phyloP scores from a whole-genome alignment of 75 land plant species.

The Picea sitchensis region DNA sequence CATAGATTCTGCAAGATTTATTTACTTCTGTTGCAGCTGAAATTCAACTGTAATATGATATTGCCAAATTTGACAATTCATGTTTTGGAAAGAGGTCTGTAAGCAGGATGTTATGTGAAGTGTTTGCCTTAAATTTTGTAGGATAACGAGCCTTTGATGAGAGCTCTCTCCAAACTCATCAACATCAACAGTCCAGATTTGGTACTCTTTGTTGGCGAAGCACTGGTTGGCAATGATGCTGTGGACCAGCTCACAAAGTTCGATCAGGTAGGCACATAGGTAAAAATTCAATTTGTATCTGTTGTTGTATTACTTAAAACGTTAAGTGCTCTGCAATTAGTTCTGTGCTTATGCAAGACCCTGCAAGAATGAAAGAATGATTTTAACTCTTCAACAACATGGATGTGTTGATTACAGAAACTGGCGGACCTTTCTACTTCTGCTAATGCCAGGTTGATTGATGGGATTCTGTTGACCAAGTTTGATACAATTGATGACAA shows the following conservation, averaged over 20 bases:
- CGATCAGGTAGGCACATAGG: conserved; percentile 63
- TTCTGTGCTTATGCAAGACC: not conserved
- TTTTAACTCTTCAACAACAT: not conserved
- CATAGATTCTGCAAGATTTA: not conserved
- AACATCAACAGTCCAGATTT: conserved; percentile 88
- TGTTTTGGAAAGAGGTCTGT: not conserved
- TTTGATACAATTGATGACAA: conserved; percentile 98
- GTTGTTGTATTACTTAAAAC: not conserved
- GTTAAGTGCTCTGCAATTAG: not conserved
- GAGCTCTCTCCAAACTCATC: conserved; percentile 94
- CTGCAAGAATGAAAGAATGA: not conserved
- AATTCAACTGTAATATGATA: not conserved
- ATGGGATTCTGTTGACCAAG: conserved; percentile 89
- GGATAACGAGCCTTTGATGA: conserved; percentile 98
- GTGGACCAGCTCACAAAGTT: conserved; percentile 96
- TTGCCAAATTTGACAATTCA: not conserved
- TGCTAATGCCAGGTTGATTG: conserved; percentile 57
- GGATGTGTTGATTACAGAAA: conserved; percentile 56
- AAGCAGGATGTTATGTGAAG: not conserved
- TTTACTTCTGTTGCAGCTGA: not conserved
- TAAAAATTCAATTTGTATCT: not conserved
- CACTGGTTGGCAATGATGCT: conserved; percentile 97
- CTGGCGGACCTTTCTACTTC: conserved; percentile 83
- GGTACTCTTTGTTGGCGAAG: conserved; percentile 98
- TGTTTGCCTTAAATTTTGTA: conserved; percentile 19